These are phyloP conservation scores for Melaleuca quinquenervia DNA, from an alignment of 345 rosid genomes.

Conservation along the genomic window DNA sequence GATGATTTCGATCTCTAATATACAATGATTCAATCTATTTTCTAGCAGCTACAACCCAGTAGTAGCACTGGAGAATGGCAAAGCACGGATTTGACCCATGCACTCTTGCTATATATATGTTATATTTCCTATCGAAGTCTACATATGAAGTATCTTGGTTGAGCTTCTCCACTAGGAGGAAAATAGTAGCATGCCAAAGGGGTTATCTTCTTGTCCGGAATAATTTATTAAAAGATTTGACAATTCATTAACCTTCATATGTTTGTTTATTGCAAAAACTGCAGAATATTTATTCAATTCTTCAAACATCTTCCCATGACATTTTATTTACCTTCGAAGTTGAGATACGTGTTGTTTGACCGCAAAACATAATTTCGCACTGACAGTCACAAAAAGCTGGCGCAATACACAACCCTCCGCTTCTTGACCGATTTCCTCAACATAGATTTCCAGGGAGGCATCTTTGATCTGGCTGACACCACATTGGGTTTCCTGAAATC, in stretches of 20 bases:
- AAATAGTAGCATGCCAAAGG: background rate
- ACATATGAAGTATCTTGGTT: background rate
- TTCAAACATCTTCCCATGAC: background rate
- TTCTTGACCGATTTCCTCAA: background rate
- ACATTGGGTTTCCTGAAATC: background rate
- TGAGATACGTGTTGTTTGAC: constrained; percentile 31
- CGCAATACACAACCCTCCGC: constrained; percentile 4
- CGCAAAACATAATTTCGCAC: constrained; percentile 33
- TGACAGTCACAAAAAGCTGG: constrained; percentile 50
- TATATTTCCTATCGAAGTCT: background rate
- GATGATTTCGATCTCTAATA: rapidly evolving
- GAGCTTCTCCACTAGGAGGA: background rate
- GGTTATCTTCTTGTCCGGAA: background rate
- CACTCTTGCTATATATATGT: background rate
- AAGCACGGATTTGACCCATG: background rate
- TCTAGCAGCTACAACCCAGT: background rate
- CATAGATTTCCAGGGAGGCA: background rate
- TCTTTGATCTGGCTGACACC: background rate
- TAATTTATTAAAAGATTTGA: background rate
- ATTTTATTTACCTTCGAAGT: constrained; percentile 25
- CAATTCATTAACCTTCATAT: background rate
- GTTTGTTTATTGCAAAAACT: background rate
- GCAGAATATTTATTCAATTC: background rate
- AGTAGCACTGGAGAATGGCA: background rate
- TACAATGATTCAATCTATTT: background rate